Conservation (phyloP, 257 asterid genomes). For the Plectranthus barbatus region DNA sequence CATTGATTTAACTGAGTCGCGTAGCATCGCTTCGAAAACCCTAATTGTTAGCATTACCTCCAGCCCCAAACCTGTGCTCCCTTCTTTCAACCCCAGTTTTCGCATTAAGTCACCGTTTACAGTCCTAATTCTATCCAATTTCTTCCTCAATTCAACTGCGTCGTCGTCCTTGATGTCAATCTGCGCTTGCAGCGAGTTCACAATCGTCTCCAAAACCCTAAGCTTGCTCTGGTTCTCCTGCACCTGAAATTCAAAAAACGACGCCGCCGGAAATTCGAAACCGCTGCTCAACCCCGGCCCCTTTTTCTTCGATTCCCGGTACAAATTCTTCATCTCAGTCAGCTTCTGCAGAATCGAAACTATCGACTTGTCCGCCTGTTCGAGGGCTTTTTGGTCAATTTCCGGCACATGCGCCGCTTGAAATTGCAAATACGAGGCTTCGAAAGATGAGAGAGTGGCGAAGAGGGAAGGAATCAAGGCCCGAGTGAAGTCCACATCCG, state of each 20-base stretch:
- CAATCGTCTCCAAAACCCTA: constrained; percentile 78
- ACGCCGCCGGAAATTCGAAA: constrained; percentile 48
- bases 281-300: constrained; percentile 18
- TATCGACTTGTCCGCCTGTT: constrained; percentile 60
- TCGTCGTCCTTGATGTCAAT: constrained; percentile 81
- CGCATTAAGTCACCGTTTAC: constrained; percentile 34
- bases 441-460: too few relatives aligned
- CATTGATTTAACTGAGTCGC: constrained; percentile 54
- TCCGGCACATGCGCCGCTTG: too few relatives aligned
- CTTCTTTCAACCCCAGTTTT: constrained; percentile 39
- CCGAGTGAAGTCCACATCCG: too few relatives aligned
- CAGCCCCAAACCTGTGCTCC: constrained; percentile 24
- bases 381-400: too few relatives aligned
- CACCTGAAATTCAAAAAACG: constrained; percentile 73
- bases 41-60: constrained; percentile 58
- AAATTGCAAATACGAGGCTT: too few relatives aligned
- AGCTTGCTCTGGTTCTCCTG: constrained; percentile 99
- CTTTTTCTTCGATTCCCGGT: constrained; percentile 31
- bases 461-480: too few relatives aligned
- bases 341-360: constrained; percentile 66
- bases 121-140: constrained; percentile 36
- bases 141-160: constrained; percentile 51
- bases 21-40: constrained; percentile 74
- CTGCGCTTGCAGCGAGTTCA: constrained; percentile 64
- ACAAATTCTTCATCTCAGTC: constrained; percentile 53